Evolutionary conservation across 768 basidiomycete species (phyloP).

Genomic region (Tubosaeta brunneosetosa): DNA sequence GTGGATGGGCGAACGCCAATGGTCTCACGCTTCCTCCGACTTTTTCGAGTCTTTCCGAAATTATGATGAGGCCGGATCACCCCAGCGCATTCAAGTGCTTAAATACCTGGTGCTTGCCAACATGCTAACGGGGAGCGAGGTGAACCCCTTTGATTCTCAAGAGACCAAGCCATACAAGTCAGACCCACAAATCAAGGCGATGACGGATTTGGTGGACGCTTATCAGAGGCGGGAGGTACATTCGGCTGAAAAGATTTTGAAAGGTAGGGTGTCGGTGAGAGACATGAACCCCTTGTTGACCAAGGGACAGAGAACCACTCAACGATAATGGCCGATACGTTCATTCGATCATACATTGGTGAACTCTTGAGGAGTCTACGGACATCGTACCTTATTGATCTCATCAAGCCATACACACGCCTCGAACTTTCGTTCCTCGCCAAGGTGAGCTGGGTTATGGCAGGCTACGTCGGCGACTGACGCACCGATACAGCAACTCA

Average conservation of each 20-base stretch:
- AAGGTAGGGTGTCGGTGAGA: slow-evolving; percentile 49
- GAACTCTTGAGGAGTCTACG: slow-evolving; percentile 91
- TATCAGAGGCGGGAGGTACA: slow-evolving; percentile 97
- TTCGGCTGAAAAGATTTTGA: slow-evolving; percentile 92
- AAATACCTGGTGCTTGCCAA: slow-evolving; percentile 98
- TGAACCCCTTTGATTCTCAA: slow-evolving; percentile 99
- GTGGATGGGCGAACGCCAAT: slow-evolving; percentile 99
- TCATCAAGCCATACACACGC: slow-evolving; percentile 96
- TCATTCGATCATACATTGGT: slow-evolving; percentile 94
- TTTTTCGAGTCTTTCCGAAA: slow-evolving; percentile 99
- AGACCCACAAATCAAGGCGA: slow-evolving; percentile 94
- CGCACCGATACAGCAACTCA: slow-evolving; percentile 68
- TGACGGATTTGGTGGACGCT: slow-evolving; percentile 95
- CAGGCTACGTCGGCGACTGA: background rate
- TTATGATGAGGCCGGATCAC: slow-evolving; percentile 96
- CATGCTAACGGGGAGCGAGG: slow-evolving; percentile 97
- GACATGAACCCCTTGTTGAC: background rate
- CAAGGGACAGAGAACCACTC: slow-evolving; percentile 70
- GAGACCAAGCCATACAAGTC: slow-evolving; percentile 98
- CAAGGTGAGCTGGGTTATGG: slow-evolving; percentile 48
- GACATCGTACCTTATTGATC: slow-evolving; percentile 95
- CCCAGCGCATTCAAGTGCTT: slow-evolving; percentile 94
- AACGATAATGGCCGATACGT: slow-evolving; percentile 94
- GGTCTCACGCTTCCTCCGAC: slow-evolving; percentile 95
- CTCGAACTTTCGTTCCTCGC: slow-evolving; percentile 92